Conservation (phyloP, 176 grass and related monocot genomes). For the Oryza nivara region DNA sequence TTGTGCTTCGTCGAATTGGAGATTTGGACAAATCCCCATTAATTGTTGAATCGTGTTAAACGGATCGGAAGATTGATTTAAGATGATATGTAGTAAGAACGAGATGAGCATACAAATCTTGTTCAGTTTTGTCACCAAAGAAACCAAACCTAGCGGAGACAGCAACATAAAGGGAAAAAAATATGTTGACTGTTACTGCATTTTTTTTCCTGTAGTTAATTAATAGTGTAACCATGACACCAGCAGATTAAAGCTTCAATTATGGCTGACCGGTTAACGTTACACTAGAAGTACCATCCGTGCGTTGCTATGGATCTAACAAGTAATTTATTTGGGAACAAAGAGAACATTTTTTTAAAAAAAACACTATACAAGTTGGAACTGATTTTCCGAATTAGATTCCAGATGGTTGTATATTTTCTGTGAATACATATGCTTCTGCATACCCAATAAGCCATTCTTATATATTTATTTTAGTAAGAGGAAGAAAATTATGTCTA, state of each 20-base stretch:
- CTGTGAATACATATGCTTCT: too few relatives aligned
- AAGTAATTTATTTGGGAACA: too few relatives aligned
- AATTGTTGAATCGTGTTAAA: background rate
- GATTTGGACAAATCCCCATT: conserved; percentile 22
- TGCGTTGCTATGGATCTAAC: too few relatives aligned
- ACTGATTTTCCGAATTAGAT: too few relatives aligned
- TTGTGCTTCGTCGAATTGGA: conserved; percentile 56
- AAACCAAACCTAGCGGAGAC: background rate
- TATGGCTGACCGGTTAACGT: background rate
- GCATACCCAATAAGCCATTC: too few relatives aligned
- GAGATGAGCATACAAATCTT: too few relatives aligned
- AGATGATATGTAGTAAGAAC: background rate
- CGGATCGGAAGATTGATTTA: background rate
- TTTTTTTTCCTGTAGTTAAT: background rate
- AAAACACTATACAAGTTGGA: too few relatives aligned
- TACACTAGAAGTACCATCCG: background rate
- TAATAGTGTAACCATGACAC: background rate
- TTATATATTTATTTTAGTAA: too few relatives aligned
- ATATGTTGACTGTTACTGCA: background rate
- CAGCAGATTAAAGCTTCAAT: background rate
- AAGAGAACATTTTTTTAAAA: too few relatives aligned
- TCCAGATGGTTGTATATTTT: too few relatives aligned
- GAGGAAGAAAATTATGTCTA: too few relatives aligned
- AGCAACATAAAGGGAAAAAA: background rate
- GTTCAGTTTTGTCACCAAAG: background rate